Evolutionary conservation across 129 eudicot genomes (phyloP).

Genomic region (Deinandra increscens): DNA sequence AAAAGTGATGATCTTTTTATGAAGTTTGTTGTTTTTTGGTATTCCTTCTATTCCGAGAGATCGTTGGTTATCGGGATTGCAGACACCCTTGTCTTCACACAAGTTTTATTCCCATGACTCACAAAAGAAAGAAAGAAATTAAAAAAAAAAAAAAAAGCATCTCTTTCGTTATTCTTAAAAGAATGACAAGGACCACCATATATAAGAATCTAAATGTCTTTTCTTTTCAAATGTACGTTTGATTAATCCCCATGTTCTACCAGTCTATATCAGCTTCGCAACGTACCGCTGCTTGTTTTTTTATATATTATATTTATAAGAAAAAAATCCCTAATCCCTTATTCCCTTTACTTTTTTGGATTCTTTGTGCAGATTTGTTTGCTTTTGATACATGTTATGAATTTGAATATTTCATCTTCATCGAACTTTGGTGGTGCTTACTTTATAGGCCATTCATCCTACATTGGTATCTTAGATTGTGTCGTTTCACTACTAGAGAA

Average conservation of each 20-base stretch:
- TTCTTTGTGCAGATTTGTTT: constrained; percentile 23
- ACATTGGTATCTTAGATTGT: too few relatives aligned
- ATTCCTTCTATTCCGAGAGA: constrained; percentile 18
- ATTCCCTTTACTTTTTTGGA: constrained; percentile 28
- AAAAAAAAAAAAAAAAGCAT: constrained; percentile 20
- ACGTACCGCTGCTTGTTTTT: constrained; percentile 14
- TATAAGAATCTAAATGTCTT: constrained; percentile 30
- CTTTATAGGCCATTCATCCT: too few relatives aligned
- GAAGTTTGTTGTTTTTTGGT: constrained; percentile 20
- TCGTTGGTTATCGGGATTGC: constrained; percentile 31
- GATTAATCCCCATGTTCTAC: constrained; percentile 29
- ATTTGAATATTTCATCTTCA: constrained; percentile 22
- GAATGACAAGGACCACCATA: constrained; percentile 40
- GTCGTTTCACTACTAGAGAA: too few relatives aligned
- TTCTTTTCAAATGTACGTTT: constrained; percentile 23
- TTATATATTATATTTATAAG: background rate
- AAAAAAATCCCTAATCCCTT: constrained; percentile 1
- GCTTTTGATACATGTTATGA: constrained; percentile 16
- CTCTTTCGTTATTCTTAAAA: constrained; percentile 25
- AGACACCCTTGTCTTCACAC: constrained; percentile 18
- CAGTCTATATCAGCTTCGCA: constrained; percentile 30
- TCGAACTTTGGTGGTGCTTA: background rate
- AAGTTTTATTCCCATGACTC: constrained; percentile 29
- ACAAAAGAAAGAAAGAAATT: constrained; percentile 14
- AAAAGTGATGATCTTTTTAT: constrained; percentile 30